Percentiles rank a stretch among this genome's conserved stretches.
Conservation (phyloP, 2,329 filamentous ascomycete species). For the Fusarium sp. region DNA sequence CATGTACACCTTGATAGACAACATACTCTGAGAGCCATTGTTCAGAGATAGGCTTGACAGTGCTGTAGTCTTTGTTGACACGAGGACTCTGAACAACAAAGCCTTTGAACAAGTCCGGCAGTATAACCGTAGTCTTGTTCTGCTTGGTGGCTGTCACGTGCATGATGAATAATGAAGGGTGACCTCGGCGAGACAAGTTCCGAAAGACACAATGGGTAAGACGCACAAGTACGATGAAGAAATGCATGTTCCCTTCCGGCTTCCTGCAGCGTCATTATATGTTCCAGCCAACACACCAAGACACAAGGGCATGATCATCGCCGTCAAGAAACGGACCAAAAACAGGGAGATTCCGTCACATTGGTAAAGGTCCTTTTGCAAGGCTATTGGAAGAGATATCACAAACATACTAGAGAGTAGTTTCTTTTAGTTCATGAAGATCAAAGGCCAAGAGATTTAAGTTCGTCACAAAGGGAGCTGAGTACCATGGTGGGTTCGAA, state of each 20-base stretch:
- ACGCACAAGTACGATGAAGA: not conserved
- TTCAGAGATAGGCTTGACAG: slow-evolving; percentile 19
- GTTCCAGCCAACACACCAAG: not conserved
- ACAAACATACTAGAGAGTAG: not conserved
- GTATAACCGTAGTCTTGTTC: not conserved
- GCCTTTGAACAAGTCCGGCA: slow-evolving; percentile 12
- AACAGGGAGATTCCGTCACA: not conserved
- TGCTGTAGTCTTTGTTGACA: slow-evolving; percentile 6
- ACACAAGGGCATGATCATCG: not conserved
- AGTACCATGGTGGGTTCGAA: not conserved
- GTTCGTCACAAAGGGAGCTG: not conserved
- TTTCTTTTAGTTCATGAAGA: slow-evolving; percentile 4
- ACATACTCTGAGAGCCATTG: slow-evolving; percentile 23
- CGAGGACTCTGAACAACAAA: slow-evolving; percentile 13
- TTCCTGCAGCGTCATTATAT: not conserved
- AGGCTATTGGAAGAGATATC: slow-evolving; percentile 10
- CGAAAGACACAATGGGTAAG: not conserved
- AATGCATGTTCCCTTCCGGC: not conserved
- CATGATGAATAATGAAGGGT: not conserved
- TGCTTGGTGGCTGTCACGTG: not conserved
- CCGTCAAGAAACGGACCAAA: not conserved
- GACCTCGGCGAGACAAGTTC: not conserved
- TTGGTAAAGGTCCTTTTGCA: not conserved
- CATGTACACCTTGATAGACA: too few species aligned
- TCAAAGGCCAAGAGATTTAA: not conserved